A percentile compares a stretch with the other conserved stretches of the same genome.
Conservation (phyloP, 1,284 basidiomycete species). For the Austroboletus novae-zelandiae region DNA sequence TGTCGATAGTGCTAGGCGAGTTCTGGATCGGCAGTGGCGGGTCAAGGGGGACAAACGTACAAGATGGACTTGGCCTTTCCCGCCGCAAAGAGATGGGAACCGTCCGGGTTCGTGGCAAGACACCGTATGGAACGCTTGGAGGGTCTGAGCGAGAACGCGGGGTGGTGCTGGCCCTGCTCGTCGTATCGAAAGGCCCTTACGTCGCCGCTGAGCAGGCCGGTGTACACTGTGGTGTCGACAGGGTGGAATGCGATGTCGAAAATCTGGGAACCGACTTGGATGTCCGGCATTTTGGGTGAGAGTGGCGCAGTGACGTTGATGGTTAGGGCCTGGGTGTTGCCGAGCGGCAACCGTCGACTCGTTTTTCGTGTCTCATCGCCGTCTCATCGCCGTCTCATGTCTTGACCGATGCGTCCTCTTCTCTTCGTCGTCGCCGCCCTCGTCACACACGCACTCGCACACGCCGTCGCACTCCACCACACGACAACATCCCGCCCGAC, state of each 20-base stretch:
- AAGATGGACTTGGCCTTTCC: conserved; percentile 83
- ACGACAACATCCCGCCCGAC: not conserved
- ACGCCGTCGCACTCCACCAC: conserved; percentile 9
- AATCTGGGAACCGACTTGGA: conserved; percentile 72
- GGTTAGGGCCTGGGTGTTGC: conserved; percentile 23
- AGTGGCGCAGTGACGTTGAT: too few relatives aligned
- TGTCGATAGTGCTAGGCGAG: conserved; percentile 62
- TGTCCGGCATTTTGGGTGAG: conserved; percentile 55
- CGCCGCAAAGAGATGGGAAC: conserved; percentile 67
- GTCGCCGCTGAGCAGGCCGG: conserved; percentile 79
- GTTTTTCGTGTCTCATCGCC: not conserved
- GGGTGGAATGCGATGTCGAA: conserved; percentile 93
- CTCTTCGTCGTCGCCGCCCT: conserved; percentile 1
- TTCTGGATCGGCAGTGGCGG: conserved; percentile 1
- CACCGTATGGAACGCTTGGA: conserved; percentile 78
- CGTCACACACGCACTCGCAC: conserved; percentile 11
- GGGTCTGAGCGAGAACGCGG: conserved; percentile 56
- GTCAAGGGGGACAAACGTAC: conserved; percentile 48
- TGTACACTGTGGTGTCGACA: conserved; percentile 62
- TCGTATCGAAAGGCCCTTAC: conserved; percentile 79
- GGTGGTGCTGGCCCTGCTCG: conserved; percentile 56
- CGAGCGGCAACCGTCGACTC: not conserved
- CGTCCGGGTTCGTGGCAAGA: conserved; percentile 63
- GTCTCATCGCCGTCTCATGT: not conserved
- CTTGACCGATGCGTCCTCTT: not conserved